These are phyloP conservation scores for Alloteropsis semialata DNA, from an alignment of 176 grass and related monocot species.

Conservation along the genomic window DNA sequence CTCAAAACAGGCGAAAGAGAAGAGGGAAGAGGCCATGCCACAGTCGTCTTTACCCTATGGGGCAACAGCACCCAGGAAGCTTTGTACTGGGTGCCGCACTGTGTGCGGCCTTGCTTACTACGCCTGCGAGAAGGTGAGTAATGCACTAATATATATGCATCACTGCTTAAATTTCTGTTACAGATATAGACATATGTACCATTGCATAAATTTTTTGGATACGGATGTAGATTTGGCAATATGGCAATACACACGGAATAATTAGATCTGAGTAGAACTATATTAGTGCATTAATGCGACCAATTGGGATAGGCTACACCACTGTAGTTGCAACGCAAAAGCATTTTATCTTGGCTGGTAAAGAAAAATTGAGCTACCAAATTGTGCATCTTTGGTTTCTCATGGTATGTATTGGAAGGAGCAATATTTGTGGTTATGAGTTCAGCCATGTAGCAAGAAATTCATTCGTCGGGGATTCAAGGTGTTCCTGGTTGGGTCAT, in stretches of 20 bases:
- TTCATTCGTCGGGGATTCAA: not conserved
- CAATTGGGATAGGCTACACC: not conserved
- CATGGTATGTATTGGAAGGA: not conserved
- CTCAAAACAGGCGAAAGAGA: slow-evolving; percentile 45
- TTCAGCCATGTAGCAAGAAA: not conserved
- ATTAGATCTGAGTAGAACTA: not conserved
- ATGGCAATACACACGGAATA: not conserved
- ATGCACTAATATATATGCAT: not conserved
- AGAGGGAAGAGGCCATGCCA: slow-evolving; percentile 33
- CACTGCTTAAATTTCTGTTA: not conserved
- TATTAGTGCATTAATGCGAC: not conserved
- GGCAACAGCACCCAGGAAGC: slow-evolving; percentile 42
- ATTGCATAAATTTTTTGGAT: not conserved
- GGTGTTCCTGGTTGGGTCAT: slow-evolving; percentile 4
- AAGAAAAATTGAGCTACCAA: not conserved
- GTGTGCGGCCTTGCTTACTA: slow-evolving; percentile 80
- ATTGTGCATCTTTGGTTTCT: not conserved
- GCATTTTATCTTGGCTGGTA: not conserved
- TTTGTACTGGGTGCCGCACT: slow-evolving; percentile 62
- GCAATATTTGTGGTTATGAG: not conserved
- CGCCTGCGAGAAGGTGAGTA: slow-evolving; percentile 77
- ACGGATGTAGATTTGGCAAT: not conserved
- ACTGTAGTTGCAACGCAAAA: not conserved
- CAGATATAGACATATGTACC: not conserved
- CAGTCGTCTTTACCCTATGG: slow-evolving; percentile 14